Conservation (phyloP, 2,329 filamentous ascomycete genomes). For the Hymenoscyphus fraxineus region DNA sequence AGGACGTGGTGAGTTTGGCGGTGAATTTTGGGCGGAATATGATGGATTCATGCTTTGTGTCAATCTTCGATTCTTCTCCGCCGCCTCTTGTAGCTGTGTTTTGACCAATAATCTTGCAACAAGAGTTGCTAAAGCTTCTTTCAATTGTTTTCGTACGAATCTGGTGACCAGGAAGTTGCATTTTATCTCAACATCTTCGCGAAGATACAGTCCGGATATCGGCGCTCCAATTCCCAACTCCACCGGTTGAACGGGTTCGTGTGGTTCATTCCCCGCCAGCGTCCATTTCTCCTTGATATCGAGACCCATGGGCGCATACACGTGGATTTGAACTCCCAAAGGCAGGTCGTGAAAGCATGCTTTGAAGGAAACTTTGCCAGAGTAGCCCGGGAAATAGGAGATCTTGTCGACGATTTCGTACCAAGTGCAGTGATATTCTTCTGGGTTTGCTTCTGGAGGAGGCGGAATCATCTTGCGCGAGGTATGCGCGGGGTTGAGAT, state of each 20-base stretch:
- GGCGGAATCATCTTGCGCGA: constrained; percentile 64
- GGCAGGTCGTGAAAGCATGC: constrained; percentile 73
- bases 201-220: constrained; percentile 66
- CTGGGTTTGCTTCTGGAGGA: constrained; percentile 61
- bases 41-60: constrained; percentile 11
- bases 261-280: constrained; percentile 65
- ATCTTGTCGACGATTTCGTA: constrained; percentile 76
- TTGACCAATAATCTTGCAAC: constrained; percentile 59
- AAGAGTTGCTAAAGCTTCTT: constrained; percentile 68
- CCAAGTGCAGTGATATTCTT: constrained; percentile 71
- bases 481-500: constrained; percentile 60
- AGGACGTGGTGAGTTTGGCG: constrained; percentile 11
- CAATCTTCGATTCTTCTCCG: constrained; percentile 24
- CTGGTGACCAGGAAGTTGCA: constrained; percentile 71
- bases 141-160: constrained; percentile 78
- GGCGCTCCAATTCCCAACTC: constrained; percentile 67
- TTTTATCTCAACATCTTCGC: constrained; percentile 76
- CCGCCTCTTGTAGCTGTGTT: constrained; percentile 37
- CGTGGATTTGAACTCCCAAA: constrained; percentile 72
- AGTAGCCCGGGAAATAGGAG: constrained; percentile 62
- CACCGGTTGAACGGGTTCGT: constrained; percentile 60
- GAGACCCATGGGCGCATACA: constrained; percentile 75
- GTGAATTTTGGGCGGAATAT: constrained; percentile 9
- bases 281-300: constrained; percentile 76
- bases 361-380: constrained; percentile 71